phyloP scores from a whole-genome alignment of 345 rosid genomes.

The Citrus reticulata region DNA sequence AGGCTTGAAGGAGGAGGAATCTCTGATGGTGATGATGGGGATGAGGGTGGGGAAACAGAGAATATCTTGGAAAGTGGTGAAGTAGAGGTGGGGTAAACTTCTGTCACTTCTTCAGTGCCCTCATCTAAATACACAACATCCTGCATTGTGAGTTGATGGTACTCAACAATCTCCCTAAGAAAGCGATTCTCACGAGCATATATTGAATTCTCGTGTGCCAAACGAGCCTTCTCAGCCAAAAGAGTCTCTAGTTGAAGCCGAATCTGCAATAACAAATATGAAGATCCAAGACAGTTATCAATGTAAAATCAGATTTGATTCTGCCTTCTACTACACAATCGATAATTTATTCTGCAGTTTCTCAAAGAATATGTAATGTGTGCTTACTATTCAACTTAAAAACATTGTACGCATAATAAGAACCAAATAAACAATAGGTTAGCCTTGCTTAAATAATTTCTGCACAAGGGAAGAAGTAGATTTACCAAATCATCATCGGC shows the following conservation, averaged over 20 bases:
- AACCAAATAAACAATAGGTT: not conserved
- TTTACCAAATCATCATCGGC: slow-evolving; percentile 93
- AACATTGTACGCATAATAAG: not conserved
- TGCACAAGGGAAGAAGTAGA: not conserved
- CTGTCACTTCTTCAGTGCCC: slow-evolving; percentile 72
- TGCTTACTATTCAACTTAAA: not conserved
- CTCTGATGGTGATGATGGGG: slow-evolving; percentile 47
- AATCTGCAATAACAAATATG: slow-evolving; percentile 45
- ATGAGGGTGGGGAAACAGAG: slow-evolving; percentile 51
- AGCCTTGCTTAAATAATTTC: not conserved
- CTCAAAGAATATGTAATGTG: not conserved
- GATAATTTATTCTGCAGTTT: not conserved
- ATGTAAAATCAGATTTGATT: not conserved
- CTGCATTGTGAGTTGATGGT: slow-evolving; percentile 96
- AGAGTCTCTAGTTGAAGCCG: slow-evolving; percentile 96
- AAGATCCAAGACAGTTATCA: not conserved
- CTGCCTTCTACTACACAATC: not conserved
- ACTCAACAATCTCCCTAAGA: slow-evolving; percentile 92
- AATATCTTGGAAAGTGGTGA: slow-evolving; percentile 37
- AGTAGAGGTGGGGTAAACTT: slow-evolving; percentile 50
- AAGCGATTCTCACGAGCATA: slow-evolving; percentile 89
- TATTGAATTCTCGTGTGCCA: slow-evolving; percentile 83
- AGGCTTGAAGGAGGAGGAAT: slow-evolving; percentile 16
- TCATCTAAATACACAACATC: slow-evolving; percentile 91
- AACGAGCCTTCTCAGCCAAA: slow-evolving; percentile 89